phyloP scores from a whole-genome alignment of 257 asterid species.

The Cynanchum wilfordii region DNA sequence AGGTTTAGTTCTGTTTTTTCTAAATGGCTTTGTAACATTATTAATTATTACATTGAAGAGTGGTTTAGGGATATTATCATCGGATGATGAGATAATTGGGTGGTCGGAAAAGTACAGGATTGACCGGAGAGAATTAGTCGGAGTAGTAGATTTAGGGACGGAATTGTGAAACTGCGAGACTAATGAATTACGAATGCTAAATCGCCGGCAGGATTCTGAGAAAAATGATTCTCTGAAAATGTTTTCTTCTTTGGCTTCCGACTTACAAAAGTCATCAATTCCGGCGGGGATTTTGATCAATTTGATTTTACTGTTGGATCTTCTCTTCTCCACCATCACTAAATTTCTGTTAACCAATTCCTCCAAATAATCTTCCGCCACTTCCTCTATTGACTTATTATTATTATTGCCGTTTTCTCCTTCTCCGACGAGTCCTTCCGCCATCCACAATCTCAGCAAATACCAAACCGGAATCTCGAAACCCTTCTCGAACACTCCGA shows the following conservation, averaged over 20 bases:
- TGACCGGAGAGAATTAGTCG: too few relatives aligned
- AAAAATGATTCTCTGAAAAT: conserved; percentile 11
- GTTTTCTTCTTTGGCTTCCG: not conserved
- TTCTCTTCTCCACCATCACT: conserved; percentile 2
- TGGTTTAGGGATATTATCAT: too few relatives aligned
- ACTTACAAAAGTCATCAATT: conserved; percentile 18
- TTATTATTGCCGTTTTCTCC: not conserved
- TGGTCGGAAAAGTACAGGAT: too few relatives aligned
- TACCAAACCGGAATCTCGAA: conserved; percentile 9
- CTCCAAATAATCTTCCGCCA: conserved; percentile 12
- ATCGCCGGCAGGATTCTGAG: not conserved
- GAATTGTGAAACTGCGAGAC: not conserved
- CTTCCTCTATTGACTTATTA: conserved; percentile 8
- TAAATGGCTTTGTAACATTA: too few relatives aligned
- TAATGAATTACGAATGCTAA: not conserved
- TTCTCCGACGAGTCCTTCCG: conserved; percentile 23
- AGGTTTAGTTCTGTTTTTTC: not conserved
- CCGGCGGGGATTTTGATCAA: conserved; percentile 10
- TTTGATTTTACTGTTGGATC: conserved; percentile 1
- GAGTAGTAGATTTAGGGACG: too few relatives aligned
- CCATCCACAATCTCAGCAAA: conserved; percentile 26
- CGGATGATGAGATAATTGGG: too few relatives aligned
- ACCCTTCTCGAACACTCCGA: conserved; percentile 20
- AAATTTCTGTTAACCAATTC: conserved; percentile 20
- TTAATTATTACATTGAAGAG: too few relatives aligned